Base-by-base conservation (phyloP, 371 early-diverging fungal species). In the Thermomucor indicae-seudaticae region DNA sequence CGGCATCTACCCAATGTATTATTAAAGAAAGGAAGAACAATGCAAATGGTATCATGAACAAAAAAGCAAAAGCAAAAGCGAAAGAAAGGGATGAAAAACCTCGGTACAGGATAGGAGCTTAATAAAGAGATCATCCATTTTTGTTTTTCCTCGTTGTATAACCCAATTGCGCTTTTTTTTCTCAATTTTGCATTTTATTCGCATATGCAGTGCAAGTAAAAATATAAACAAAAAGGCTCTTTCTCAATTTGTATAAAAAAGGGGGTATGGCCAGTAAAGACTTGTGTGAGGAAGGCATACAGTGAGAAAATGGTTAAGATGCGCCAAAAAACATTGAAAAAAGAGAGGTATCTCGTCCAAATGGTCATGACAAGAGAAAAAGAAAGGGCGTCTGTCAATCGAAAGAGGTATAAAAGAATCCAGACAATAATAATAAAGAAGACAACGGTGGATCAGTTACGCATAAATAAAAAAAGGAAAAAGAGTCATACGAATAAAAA, bases 211-310 rank as follows among this genome's bases (percentile, higher is more conserved):
- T 40, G 48, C 43, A 40, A 48, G 51, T 34, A 42, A 31, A 35
- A 43, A 46, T 19, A 32, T 23, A 51, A 51, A 43, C 20, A 43
- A 51, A 51, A 30, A 32, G 43, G 44, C 51, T 43, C 44, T 51
- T 51, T 51, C 44, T 49, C 49, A 49, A 35, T 32, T 29, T 47
- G 41, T 20, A 39, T 20, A 31, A 53, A 19, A 47, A 40, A 27
- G 29, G 28, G 25, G 25, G 25, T 10, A 28, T 28, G 44, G 48
- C 12, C 23, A 35, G 37, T 37, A 37, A 37, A 37, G 37, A 37
- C 37, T 37, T 37, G n/a, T n/a, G n/a, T n/a, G n/a, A 37, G 32
- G 19, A 37, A 19, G 37, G 16, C 37, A 37, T 14, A 16, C 14
- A 16, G 14, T 37, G 37, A 37, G 16, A 16, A 37, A 11, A 37